Evolutionary conservation across 176 grass and related monocot species (phyloP).

Genomic region (Oryza glaberrima): DNA sequence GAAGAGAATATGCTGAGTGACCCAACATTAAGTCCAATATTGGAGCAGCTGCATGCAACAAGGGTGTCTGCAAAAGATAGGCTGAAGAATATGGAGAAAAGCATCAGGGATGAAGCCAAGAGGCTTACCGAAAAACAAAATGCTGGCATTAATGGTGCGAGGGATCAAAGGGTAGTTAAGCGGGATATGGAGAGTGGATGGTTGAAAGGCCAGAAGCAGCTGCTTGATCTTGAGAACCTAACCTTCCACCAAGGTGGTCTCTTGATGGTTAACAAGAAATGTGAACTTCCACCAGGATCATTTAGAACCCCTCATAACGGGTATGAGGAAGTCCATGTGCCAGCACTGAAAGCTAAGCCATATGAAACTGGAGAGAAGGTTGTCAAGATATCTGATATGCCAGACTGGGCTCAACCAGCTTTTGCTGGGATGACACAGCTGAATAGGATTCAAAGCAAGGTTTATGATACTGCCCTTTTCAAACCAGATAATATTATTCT

Average conservation of each 20-base stretch:
- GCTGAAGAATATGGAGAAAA: constrained; percentile 91
- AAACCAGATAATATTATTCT: constrained; percentile 69
- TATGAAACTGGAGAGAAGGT: constrained; percentile 71
- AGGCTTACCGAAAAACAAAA: constrained; percentile 68
- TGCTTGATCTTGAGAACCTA: constrained; percentile 90
- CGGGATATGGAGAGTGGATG: constrained; percentile 76
- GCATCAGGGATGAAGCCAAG: constrained; percentile 88
- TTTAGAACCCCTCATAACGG: constrained; percentile 79
- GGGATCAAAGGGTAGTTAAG: constrained; percentile 56
- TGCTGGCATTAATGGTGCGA: constrained; percentile 41
- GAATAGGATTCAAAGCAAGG: constrained; percentile 92
- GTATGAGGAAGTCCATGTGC: constrained; percentile 88
- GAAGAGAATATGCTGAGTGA: constrained; percentile 83
- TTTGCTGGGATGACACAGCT: constrained; percentile 89
- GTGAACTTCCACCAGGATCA: constrained; percentile 67
- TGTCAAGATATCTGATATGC: constrained; percentile 85
- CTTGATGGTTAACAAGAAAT: constrained; percentile 88
- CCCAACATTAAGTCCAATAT: constrained; percentile 56
- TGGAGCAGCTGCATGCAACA: constrained; percentile 91
- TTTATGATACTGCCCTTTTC: constrained; percentile 87
- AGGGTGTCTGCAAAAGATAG: constrained; percentile 94
- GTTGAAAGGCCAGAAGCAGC: constrained; percentile 77
- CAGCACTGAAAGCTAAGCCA: constrained; percentile 65
- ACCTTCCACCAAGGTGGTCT: constrained; percentile 88
- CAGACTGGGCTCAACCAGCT: constrained; percentile 68